phyloP scores from a whole-genome alignment of 805 yeast species.

The Lachancea nothofagi region DNA sequence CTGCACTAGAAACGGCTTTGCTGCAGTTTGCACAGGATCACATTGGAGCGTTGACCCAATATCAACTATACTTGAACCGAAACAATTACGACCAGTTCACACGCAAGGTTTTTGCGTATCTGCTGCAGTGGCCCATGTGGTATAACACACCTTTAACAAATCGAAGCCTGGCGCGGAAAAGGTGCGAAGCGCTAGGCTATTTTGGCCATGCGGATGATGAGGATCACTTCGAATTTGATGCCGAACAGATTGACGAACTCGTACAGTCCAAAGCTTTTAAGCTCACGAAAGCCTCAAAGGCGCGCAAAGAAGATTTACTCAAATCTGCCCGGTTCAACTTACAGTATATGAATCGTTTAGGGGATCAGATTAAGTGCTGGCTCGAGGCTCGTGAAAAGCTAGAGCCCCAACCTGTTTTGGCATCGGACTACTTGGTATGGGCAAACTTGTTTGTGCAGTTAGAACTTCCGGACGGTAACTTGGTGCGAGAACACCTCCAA shows the following conservation, averaged over 20 bases:
- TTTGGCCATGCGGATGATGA: constrained; percentile 19
- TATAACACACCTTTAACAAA: constrained; percentile 50
- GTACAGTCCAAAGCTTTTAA: constrained; percentile 30
- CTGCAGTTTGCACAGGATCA: constrained; percentile 39
- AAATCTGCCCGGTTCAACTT: constrained; percentile 20
- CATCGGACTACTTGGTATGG: constrained; percentile 23
- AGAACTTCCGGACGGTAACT: constrained; percentile 22
- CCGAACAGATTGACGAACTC: constrained; percentile 15
- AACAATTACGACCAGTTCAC: constrained; percentile 57
- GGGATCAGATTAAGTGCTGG: constrained; percentile 20
- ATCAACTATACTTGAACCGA: constrained; percentile 51
- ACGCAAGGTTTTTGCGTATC: constrained; percentile 45
- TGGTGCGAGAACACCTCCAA: constrained; percentile 15
- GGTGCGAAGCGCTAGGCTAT: constrained; percentile 21
- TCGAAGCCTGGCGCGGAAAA: constrained; percentile 15
- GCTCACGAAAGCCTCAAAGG: constrained; percentile 21
- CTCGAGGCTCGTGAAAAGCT: constrained; percentile 14
- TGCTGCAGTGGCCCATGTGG: constrained; percentile 70
- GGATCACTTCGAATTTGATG: constrained; percentile 8
- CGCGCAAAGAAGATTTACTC: constrained; percentile 18
- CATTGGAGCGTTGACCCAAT: constrained; percentile 45
- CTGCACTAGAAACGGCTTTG: constrained; percentile 42
- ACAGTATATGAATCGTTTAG: constrained; percentile 17
- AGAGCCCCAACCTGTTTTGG: constrained; percentile 7
- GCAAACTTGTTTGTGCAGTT: constrained; percentile 26